These are phyloP conservation scores for Monilinia fructigena DNA, from an alignment of 2,329 filamentous ascomycete genomes.

Conservation along the genomic window DNA sequence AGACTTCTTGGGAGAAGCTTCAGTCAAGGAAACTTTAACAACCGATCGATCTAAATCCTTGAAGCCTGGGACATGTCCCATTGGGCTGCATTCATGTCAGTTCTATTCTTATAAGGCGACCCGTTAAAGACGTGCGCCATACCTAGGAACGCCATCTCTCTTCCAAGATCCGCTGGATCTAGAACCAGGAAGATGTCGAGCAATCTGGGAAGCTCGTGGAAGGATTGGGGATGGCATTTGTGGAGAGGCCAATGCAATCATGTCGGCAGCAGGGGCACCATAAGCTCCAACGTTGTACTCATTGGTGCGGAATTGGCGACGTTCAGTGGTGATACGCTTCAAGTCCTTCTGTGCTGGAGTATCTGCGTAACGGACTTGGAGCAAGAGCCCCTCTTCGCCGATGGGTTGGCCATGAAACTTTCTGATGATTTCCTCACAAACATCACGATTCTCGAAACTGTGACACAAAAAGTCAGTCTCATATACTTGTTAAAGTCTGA, in stretches of 20 bases:
- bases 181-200: slow-evolving; percentile 37
- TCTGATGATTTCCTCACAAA: slow-evolving; percentile 86
- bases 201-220: slow-evolving; percentile 38
- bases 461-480: slow-evolving; percentile 27
- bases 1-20: slow-evolving; percentile 33
- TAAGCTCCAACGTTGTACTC: slow-evolving; percentile 83
- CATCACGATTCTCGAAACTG: slow-evolving; percentile 85
- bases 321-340: slow-evolving; percentile 93
- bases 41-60: slow-evolving; percentile 39
- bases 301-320: slow-evolving; percentile 91
- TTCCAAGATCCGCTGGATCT: slow-evolving; percentile 40
- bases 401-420: slow-evolving; percentile 79
- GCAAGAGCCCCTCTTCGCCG: slow-evolving; percentile 75
- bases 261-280: slow-evolving; percentile 47
- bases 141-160: slow-evolving; percentile 36
- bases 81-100: slow-evolving; percentile 26
- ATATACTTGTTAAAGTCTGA: neutral
- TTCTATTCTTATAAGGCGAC: neutral
- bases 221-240: slow-evolving; percentile 42
- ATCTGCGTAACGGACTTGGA: slow-evolving; percentile 95
- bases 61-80: slow-evolving; percentile 33
- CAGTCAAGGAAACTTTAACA: slow-evolving; percentile 35
- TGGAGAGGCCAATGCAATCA: slow-evolving; percentile 50
- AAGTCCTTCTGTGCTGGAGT: slow-evolving; percentile 94
- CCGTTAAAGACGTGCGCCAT: neutral